Evolutionary conservation across 1,284 basidiomycete species (phyloP).

Genomic region (Fomitopsis palustris): DNA sequence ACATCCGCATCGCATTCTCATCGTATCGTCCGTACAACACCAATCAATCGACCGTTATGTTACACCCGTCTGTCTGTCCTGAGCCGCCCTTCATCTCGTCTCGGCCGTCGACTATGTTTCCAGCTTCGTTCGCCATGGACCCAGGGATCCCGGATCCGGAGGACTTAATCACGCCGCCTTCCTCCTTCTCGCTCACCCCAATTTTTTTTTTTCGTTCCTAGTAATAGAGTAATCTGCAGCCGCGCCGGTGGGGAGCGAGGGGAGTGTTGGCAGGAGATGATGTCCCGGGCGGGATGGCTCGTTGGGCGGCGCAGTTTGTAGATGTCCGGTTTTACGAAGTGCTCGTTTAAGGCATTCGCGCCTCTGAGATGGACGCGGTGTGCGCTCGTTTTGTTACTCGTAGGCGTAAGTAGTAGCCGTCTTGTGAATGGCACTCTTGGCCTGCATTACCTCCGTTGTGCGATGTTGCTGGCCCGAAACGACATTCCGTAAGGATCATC

Average conservation of each 20-base stretch:
- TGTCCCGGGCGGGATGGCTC: not conserved
- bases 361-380: not conserved
- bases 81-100: not conserved
- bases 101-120: not conserved
- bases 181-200: not conserved
- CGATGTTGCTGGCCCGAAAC: no score
- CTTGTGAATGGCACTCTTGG: no score
- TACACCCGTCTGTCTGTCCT: not conserved
- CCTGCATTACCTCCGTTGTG: no score
- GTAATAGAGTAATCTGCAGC: constrained; percentile 8
- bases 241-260: constrained; percentile 1
- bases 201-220: not conserved
- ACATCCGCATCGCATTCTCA: not conserved
- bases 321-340: not conserved
- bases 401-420: no score
- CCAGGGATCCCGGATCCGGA: not conserved
- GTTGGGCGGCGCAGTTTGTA: constrained; percentile 3
- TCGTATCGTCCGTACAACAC: not conserved
- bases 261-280: constrained; percentile 4
- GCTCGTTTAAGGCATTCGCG: not conserved
- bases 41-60: not conserved
- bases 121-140: not conserved
- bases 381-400: not conserved
- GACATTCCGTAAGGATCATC: no score
- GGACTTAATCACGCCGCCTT: not conserved